Base-by-base conservation (phyloP, 1,284 basidiomycete genomes). In the Ceratobasidium sp. region DNA sequence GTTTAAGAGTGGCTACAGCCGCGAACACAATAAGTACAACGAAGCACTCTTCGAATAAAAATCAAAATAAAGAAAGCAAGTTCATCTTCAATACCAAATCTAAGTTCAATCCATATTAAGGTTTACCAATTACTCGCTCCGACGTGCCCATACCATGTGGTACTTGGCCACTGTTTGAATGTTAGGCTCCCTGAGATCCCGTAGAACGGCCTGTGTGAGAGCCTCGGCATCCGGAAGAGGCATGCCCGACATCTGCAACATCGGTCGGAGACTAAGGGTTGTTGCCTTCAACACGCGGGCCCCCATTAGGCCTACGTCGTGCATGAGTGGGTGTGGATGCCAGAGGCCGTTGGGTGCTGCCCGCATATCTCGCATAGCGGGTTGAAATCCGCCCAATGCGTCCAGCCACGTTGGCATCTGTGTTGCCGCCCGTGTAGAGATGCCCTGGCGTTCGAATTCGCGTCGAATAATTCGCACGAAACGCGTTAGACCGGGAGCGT, bases 381-480 rank as follows among this genome's bases (percentile, higher is more conserved):
- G 48, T 11, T 60, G 51, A 58, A 74, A 74, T 28, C 72, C 74
- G 28, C 64, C 66, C 44, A 70, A 46, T 18, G 56, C 59, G 25
- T 72, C 63, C 21, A 74, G 46, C 74, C 74, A 74, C 21, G 44
- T 30, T 42, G 72, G 59, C 66, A 74, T 74, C 49, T 69, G 64
- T 18, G 72, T 72, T 23, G 67, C 63, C 40, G 64, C 72, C 59
- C 72, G 63, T 21, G 33, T 44, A 25, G 63, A 33, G 49, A 74
- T 71, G 14, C 72, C 64, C 49, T 74, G 74, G 42, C 58, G 44
- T 59, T 73, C 74, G 53, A 74, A 53, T 48, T 64, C 64, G 30
- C 72, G 74, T 42, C 66, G 51, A 30, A 72, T 63, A 71, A 46
- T 38, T 44, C 54, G 64, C 33, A 30, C 56, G 56, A 53, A 74